These are phyloP conservation scores for Deakozyma indianensis DNA, from an alignment of 805 yeast genomes.

Conservation along the genomic window DNA sequence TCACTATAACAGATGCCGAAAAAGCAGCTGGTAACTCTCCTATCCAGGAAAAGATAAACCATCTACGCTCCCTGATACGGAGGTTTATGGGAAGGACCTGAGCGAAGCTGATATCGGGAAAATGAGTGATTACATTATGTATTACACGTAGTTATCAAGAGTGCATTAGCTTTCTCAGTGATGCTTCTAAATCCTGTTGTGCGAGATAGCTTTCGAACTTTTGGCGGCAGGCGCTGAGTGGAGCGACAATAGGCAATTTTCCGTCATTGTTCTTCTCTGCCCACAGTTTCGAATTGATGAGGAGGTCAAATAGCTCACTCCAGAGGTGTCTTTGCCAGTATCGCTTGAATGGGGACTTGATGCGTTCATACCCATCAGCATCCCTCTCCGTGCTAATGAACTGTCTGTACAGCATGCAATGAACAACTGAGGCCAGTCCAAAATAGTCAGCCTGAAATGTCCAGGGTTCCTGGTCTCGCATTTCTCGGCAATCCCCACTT, in stretches of 20 bases:
- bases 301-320: conserved; percentile 45
- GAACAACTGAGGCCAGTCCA: conserved; percentile 65
- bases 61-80: neutral
- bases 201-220: conserved; percentile 31
- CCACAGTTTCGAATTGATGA: conserved; percentile 39
- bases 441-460: conserved; percentile 69
- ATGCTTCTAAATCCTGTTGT: neutral
- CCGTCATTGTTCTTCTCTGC: conserved; percentile 1
- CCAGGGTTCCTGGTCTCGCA: conserved; percentile 51
- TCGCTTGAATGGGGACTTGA: conserved; percentile 37
- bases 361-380: conserved; percentile 7
- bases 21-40: conserved; percentile 2
- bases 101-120: neutral
- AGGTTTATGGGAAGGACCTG: neutral
- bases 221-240: conserved; percentile 22
- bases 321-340: conserved; percentile 69
- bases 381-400: conserved; percentile 33
- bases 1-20: conserved; percentile 50
- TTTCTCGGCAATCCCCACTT: conserved; percentile 59
- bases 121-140: neutral
- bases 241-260: conserved; percentile 31
- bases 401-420: conserved; percentile 58
- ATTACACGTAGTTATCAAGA: neutral
- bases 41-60: neutral
- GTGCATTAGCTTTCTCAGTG: neutral